Conservation (phyloP, 768 basidiomycete species). For the Cystofilobasidium capitatum region DNA sequence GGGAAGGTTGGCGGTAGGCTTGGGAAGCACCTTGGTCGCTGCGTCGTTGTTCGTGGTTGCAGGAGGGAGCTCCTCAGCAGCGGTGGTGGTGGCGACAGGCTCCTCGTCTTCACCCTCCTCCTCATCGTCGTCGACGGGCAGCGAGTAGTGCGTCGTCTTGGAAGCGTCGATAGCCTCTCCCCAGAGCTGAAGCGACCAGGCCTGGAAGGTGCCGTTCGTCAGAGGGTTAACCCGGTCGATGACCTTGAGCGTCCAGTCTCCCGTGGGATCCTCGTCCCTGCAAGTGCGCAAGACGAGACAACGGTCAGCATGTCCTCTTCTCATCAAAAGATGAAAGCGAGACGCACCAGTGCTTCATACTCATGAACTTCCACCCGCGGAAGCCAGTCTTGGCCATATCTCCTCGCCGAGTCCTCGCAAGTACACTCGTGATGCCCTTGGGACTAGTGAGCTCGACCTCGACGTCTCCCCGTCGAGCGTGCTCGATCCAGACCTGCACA, state of each 20-base stretch:
- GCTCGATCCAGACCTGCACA: slow-evolving; percentile 84
- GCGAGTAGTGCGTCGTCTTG: slow-evolving; percentile 51
- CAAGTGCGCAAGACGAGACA: slow-evolving; percentile 19
- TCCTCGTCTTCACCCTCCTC: slow-evolving; percentile 38
- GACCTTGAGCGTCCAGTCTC: slow-evolving; percentile 80
- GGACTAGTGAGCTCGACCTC: slow-evolving; percentile 84
- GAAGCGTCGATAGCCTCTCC: slow-evolving; percentile 70
- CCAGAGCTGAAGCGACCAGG: slow-evolving; percentile 90
- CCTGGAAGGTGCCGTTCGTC: slow-evolving; percentile 60
- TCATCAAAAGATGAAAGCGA: neutral
- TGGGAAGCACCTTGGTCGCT: slow-evolving; percentile 56
- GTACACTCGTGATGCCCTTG: slow-evolving; percentile 68
- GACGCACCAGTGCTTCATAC: slow-evolving; percentile 87
- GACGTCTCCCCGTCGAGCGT: slow-evolving; percentile 75
- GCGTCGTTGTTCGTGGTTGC: slow-evolving; percentile 40
- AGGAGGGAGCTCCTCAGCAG: neutral
- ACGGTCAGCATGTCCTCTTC: slow-evolving; percentile 1
- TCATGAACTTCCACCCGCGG: slow-evolving; percentile 98
- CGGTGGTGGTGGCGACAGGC: slow-evolving; percentile 18
- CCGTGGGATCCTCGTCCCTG: slow-evolving; percentile 88
- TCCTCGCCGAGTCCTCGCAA: slow-evolving; percentile 59
- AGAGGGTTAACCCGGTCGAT: slow-evolving; percentile 60
- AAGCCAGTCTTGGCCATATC: slow-evolving; percentile 63
- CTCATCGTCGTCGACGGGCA: slow-evolving; percentile 24
- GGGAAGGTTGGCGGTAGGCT: slow-evolving; percentile 80